Evolutionary conservation across 306 rosid species (phyloP), one percentile per base, ranked within the genome.

Genomic region (Quercus glauca): DNA sequence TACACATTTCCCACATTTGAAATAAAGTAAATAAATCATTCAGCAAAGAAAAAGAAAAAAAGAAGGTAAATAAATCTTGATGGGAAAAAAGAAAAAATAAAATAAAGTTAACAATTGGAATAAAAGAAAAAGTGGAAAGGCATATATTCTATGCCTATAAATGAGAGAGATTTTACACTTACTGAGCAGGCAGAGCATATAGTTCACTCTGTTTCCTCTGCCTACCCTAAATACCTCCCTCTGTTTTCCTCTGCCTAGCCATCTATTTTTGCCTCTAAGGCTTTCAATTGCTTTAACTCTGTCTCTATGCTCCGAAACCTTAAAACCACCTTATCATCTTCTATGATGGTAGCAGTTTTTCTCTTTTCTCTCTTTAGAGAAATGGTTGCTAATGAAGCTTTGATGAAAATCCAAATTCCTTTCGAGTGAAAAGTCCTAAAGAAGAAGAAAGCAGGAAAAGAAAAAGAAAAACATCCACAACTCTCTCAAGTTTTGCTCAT

Each of bases 281-380:
- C 58, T 80, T 80, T 79, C 37, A 25, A 67, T 63, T 20, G 3
- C 23, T 41, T 35, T 33, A 67, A n/a, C 80, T 73, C 67, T 69
- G 57, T 76, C 75, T 69, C 78, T 83, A 91, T 93, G 97, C 89
- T 88, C 80, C 84, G n/a, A 12, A 49, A 28, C 75, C 25, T 73
- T 56, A 80, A 85, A 58, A 26, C 69, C 57, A 68, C 55, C 69
- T 68, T 77, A 25, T 12, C 71, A 49, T 79, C 77, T 55, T 67
- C 82, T 77, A 20, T 65, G 23, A 58, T 71, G 73, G 53, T 83
- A 78, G 87, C 88, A 72, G 76, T 80, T 69, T 73, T 78, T 58
- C 71, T 69, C 15, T 57, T 76, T 49, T 79, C 79, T 82, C 75
- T 65, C 53, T 53, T 83, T 79, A 80, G 60, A 75, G 73, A 76